A percentile compares a stretch with the other conserved stretches of the same genome.
Evolutionary conservation across 83 land plant genomes (phyloP).

Genomic region (Isoetes engelmannii): DNA sequence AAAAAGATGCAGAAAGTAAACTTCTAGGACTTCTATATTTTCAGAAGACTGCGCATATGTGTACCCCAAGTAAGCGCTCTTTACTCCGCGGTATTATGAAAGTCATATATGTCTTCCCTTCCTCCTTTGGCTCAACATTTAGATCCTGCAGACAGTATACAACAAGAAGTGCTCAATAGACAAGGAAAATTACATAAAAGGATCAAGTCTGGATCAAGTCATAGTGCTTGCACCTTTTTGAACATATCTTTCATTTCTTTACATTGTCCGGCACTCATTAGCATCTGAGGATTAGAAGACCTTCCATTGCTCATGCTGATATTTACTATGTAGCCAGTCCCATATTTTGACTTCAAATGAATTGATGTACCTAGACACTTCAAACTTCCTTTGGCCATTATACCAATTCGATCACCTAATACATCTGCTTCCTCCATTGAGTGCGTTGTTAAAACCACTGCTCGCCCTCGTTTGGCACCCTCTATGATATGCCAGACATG

Average conservation of each 20-base stretch:
- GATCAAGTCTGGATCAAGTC: no score
- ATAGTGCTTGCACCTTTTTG: no score
- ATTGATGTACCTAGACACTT: constrained; percentile 57
- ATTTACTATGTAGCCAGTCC: neutral
- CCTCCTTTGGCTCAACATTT: constrained; percentile 61
- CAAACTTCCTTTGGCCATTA: constrained; percentile 75
- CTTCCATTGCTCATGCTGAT: neutral
- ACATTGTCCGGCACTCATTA: no score
- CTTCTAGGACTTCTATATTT: no score
- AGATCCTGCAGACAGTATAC: constrained; percentile 40
- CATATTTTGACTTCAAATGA: neutral
- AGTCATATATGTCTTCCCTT: constrained; percentile 71
- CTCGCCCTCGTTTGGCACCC: constrained; percentile 72
- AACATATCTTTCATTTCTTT: no score
- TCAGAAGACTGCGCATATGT: no score
- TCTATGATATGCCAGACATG: constrained; percentile 83
- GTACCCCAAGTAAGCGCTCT: constrained; percentile 54
- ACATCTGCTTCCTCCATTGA: constrained; percentile 97
- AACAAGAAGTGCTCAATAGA: no score
- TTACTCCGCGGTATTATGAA: constrained; percentile 78
- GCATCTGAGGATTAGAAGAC: no score
- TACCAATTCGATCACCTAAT: constrained; percentile 77
- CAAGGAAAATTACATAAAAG: no score
- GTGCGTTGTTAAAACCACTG: constrained; percentile 79
- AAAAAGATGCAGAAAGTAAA: neutral